These are phyloP conservation scores for Fusarium sacchari DNA, from an alignment of 2,329 filamentous ascomycete species.

Conservation along the genomic window DNA sequence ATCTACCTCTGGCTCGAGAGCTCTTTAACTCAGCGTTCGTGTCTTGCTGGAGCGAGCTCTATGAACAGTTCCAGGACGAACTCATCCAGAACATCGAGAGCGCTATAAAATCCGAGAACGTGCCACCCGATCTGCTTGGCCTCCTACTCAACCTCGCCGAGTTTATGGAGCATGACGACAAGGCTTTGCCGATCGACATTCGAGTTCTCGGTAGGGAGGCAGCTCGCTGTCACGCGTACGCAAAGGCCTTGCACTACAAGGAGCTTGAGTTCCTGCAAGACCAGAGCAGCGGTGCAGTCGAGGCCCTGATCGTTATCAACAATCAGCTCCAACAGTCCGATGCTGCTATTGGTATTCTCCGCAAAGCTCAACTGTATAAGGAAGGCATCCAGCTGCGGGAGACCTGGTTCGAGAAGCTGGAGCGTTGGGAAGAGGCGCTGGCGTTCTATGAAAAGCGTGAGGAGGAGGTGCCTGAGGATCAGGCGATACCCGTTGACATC, in stretches of 20 bases:
- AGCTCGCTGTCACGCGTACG: slow-evolving; percentile 95
- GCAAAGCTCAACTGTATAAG: slow-evolving; percentile 94
- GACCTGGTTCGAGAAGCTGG: slow-evolving; percentile 98
- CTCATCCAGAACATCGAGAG: slow-evolving; percentile 95
- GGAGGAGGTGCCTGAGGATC: slow-evolving; percentile 67
- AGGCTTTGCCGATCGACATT: slow-evolving; percentile 97
- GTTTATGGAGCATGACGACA: slow-evolving; percentile 99
- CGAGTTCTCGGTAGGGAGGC: slow-evolving; percentile 93
- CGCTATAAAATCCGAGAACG: slow-evolving; percentile 93
- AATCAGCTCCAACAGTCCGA: slow-evolving; percentile 99
- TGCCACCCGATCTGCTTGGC: slow-evolving; percentile 94
- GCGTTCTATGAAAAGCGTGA: slow-evolving; percentile 92
- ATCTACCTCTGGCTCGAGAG: slow-evolving; percentile 89
- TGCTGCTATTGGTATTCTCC: slow-evolving; percentile 95
- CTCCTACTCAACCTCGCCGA: slow-evolving; percentile 95
- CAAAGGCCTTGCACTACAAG: slow-evolving; percentile 98
- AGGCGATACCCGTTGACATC: slow-evolving; percentile 81
- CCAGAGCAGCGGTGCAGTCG: slow-evolving; percentile 93
- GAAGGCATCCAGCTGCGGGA: slow-evolving; percentile 94
- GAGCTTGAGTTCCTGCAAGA: slow-evolving; percentile 98
- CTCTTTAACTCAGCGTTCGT: slow-evolving; percentile 99
- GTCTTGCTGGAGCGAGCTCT: slow-evolving; percentile 98
- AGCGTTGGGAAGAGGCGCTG: slow-evolving; percentile 97
- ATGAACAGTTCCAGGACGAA: slow-evolving; percentile 96
- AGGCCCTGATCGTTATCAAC: slow-evolving; percentile 98